Evolutionary conservation across 345 rosid genomes (phyloP).

Genomic region (Eucalyptus lansdowneana): DNA sequence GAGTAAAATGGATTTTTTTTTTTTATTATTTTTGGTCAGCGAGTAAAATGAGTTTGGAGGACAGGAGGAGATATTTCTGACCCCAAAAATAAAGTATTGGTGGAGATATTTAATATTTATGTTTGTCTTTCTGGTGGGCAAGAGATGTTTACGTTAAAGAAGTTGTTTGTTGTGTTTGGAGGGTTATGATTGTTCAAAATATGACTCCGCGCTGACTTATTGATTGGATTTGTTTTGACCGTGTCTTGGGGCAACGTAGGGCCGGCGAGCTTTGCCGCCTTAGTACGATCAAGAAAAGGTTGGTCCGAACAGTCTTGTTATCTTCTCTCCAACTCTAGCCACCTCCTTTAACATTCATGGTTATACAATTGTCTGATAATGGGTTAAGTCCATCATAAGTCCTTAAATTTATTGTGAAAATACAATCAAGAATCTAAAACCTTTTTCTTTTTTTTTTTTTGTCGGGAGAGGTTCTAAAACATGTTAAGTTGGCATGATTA

Average conservation of each 20-base stretch:
- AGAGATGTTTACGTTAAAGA: not conserved
- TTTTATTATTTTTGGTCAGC: no score
- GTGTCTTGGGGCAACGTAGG: not conserved
- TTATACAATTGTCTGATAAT: no score
- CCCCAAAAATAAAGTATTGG: no score
- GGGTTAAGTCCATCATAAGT: not conserved
- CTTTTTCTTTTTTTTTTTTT: no score
- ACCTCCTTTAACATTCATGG: not conserved
- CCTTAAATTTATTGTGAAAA: not conserved
- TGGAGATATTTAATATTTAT: no score
- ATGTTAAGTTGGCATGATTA: not conserved
- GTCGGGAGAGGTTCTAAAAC: not conserved
- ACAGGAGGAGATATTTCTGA: not conserved
- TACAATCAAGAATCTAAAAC: rapidly evolving
- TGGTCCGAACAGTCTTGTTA: not conserved
- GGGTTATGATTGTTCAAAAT: not conserved
- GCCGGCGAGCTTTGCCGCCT: not conserved
- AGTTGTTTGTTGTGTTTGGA: not conserved
- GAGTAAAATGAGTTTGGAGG: no score
- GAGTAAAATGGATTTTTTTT: not conserved
- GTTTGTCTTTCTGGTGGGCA: no score
- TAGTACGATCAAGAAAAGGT: not conserved
- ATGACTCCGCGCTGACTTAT: not conserved
- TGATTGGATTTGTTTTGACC: not conserved
- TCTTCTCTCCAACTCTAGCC: not conserved